Evolutionary conservation across 1,139 yeast species (phyloP).

Genomic region (Saccharomycopsis hybrid): DNA sequence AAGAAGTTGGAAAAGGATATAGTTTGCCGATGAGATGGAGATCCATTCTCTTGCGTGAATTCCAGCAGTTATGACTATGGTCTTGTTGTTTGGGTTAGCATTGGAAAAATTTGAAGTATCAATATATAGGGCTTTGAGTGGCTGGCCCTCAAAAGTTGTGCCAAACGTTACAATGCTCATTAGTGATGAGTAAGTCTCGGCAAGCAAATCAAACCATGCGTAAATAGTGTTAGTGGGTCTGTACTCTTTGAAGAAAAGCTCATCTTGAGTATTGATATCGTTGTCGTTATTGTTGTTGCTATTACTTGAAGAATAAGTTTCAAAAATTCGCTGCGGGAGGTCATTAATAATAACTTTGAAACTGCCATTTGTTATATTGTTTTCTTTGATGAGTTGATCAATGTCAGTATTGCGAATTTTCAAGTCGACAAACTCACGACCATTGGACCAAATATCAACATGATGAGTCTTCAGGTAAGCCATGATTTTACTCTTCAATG

Average conservation of each 20-base stretch:
- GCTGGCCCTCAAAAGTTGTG: slow-evolving; percentile 65
- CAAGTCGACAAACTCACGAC: no score
- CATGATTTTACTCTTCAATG: no score
- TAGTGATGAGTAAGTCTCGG: slow-evolving; percentile 51
- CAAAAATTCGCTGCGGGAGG: slow-evolving; percentile 48
- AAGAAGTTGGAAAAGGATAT: slow-evolving; percentile 50
- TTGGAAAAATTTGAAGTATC: slow-evolving; percentile 36
- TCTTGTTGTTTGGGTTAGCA: slow-evolving; percentile 48
- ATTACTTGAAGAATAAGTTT: slow-evolving; percentile 32
- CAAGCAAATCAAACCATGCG: slow-evolving; percentile 61
- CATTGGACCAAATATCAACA: no score
- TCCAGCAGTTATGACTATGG: slow-evolving; percentile 77
- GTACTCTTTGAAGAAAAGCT: slow-evolving; percentile 60
- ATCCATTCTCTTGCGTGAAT: slow-evolving; percentile 92
- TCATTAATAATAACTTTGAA: slow-evolving; percentile 43
- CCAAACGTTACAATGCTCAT: slow-evolving; percentile 64
- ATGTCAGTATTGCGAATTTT: no score
- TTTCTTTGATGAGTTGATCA: slow-evolving; percentile 10
- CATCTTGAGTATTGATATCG: slow-evolving; percentile 11
- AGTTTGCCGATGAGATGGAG: slow-evolving; percentile 64
- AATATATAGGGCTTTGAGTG: slow-evolving; percentile 59
- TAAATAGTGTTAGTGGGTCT: slow-evolving; percentile 63
- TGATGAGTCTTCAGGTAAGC: no score
- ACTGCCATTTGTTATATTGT: slow-evolving; percentile 2
- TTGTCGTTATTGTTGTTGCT: no score